Conservation (phyloP, 345 rosid species). For the Murraya koenigii region DNA sequence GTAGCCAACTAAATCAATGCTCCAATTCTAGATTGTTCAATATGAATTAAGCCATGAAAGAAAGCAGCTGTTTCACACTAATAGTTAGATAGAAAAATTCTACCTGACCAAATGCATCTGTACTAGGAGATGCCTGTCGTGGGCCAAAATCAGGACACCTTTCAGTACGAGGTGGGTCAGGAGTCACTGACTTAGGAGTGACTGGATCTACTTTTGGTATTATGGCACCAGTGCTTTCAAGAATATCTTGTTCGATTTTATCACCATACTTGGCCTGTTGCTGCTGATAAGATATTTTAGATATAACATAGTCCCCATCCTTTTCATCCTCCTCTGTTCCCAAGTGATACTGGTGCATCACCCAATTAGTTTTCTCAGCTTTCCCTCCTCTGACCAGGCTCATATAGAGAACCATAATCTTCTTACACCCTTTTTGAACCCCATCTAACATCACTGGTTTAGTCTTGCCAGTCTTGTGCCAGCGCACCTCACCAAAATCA, state of each 20-base stretch:
- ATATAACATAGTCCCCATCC: conserved; percentile 77
- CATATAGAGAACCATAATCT: conserved; percentile 86
- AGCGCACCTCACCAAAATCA: conserved; percentile 79
- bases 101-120: conserved; percentile 48
- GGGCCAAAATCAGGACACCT: conserved; percentile 36
- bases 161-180: conserved; percentile 55
- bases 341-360: conserved; percentile 96
- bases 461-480: conserved; percentile 97
- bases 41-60: background rate
- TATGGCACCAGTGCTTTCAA: conserved; percentile 34
- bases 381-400: conserved; percentile 58
- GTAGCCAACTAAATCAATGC: background rate
- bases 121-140: conserved; percentile 19
- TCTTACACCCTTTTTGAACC: conserved; percentile 79
- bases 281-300: conserved; percentile 83
- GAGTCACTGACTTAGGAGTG: conserved; percentile 68
- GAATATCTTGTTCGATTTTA: conserved; percentile 47
- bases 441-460: conserved; percentile 81
- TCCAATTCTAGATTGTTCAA: background rate
- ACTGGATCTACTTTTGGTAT: conserved; percentile 62
- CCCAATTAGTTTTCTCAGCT: conserved; percentile 88
- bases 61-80: background rate
- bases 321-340: conserved; percentile 90
- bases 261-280: conserved; percentile 54
- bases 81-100: background rate